These are phyloP conservation scores for Aureobasidium sp. DNA, from an alignment of 2,329 filamentous ascomycete genomes.

Conservation along the genomic window DNA sequence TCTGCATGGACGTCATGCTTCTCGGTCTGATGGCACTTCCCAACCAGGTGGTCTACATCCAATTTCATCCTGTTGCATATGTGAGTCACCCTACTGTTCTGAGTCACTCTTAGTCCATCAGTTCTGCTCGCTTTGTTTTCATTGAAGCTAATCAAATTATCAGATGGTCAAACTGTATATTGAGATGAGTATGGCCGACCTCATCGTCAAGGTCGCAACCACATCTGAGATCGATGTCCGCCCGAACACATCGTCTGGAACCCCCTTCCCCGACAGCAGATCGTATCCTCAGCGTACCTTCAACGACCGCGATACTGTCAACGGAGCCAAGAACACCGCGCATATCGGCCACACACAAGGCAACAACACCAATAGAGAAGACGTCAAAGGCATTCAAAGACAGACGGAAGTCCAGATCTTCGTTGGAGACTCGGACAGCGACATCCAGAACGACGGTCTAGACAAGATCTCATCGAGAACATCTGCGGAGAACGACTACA, in stretches of 20 bases:
- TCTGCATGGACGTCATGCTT: slow-evolving; percentile 38
- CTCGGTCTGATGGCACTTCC: slow-evolving; percentile 11
- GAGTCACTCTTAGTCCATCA: too few species aligned
- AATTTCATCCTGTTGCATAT: slow-evolving; percentile 36
- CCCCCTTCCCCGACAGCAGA: neutral
- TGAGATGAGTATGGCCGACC: slow-evolving; percentile 45
- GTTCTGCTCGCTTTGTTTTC: neutral
- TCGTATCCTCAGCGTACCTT: neutral
- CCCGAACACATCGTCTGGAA: neutral
- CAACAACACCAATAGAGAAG: neutral
- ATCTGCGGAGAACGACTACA: neutral
- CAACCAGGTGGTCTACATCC: slow-evolving; percentile 32
- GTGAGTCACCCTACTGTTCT: neutral
- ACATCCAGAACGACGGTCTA: neutral
- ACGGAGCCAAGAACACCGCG: neutral
- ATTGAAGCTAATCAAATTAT: neutral
- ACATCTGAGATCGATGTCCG: slow-evolving; percentile 8
- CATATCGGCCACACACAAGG: slow-evolving; percentile 1
- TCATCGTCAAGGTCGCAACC: slow-evolving; percentile 37
- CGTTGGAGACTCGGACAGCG: slow-evolving; percentile 12
- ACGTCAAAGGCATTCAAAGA: slow-evolving; percentile 4
- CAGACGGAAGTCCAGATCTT: slow-evolving; percentile 12
- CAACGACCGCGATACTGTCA: slow-evolving; percentile 6
- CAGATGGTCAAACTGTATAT: slow-evolving; percentile 45
- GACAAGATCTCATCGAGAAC: neutral